phyloP scores from a whole-genome alignment of 257 asterid species.

The Solanum sitiens region DNA sequence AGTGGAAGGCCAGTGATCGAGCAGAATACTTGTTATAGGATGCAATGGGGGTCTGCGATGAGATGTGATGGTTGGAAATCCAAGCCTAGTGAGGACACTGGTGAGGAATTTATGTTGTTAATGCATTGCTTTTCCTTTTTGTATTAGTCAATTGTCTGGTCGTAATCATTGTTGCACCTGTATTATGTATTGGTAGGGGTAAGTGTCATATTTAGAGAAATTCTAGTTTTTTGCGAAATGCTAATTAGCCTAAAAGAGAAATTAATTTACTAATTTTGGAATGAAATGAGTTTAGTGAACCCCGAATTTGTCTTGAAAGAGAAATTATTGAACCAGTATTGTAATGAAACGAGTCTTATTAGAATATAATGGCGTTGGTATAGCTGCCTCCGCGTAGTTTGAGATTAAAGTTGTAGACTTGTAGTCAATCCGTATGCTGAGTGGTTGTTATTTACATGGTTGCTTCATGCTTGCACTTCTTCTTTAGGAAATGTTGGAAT shows the following conservation, averaged over 20 bases:
- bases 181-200: not conserved
- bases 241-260: not conserved
- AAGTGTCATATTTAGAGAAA: not conserved
- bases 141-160: not conserved
- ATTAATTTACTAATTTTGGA: not conserved
- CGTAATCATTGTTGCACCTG: not conserved
- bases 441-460: not conserved
- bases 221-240: not conserved
- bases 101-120: conserved; percentile 22
- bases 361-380: not conserved
- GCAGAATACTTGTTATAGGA: conserved; percentile 83
- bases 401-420: not conserved
- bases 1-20: conserved; percentile 73
- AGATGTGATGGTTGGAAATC: conserved; percentile 90
- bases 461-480: not conserved
- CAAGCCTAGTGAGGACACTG: conserved; percentile 74
- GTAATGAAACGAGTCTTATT: not conserved
- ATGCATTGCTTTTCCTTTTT: not conserved
- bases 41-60: conserved; percentile 89
- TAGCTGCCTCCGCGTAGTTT: not conserved
- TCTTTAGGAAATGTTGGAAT: not conserved
- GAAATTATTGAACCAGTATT: not conserved
- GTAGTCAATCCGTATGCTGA: not conserved
- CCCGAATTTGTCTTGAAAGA: not conserved
- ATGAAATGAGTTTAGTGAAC: not conserved